phyloP scores from a whole-genome alignment of 23 red algal species.

The Gracilaria gracilis region DNA sequence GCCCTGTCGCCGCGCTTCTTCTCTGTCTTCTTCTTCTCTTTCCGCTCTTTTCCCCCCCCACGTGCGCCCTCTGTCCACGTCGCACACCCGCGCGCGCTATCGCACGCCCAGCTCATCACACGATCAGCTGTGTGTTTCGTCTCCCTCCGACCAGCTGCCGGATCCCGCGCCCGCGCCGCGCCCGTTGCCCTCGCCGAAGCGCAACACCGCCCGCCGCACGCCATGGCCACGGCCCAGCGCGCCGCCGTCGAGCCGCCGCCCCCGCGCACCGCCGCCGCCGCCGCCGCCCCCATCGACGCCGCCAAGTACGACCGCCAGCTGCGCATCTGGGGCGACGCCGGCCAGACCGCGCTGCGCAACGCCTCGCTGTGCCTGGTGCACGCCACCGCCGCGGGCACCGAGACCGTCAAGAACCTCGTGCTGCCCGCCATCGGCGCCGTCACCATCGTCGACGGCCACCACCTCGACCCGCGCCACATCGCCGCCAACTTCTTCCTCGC shows the following conservation, averaged over 20 bases:
- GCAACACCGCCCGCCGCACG: neutral
- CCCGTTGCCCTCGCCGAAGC: neutral
- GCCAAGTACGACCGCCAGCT: slow-evolving; percentile 84
- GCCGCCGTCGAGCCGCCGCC: neutral
- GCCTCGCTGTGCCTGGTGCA: slow-evolving; percentile 81
- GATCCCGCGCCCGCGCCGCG: neutral
- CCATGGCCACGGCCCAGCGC: slow-evolving; percentile 11
- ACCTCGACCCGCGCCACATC: slow-evolving; percentile 28
- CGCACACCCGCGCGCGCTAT: too few species aligned
- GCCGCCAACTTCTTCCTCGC: slow-evolving; percentile 86
- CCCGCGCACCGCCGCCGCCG: neutral
- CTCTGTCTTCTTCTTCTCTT: too few species aligned
- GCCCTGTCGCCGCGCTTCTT: neutral
- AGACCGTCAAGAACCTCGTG: slow-evolving; percentile 93
- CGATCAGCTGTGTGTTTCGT: too few species aligned
- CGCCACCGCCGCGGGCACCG: slow-evolving; percentile 77
- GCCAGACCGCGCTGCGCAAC: slow-evolving; percentile 74
- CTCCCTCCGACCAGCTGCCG: neutral
- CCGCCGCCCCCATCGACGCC: neutral
- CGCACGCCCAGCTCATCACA: too few species aligned
- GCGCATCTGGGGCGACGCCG: slow-evolving; percentile 92
- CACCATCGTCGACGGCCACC: slow-evolving; percentile 74
- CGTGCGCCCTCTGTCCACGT: too few species aligned
- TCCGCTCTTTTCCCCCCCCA: too few species aligned
- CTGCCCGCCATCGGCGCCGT: slow-evolving; percentile 87